A percentile compares a stretch with the other conserved stretches of the same genome.
These are phyloP conservation scores for Pichia sp. DNA, from an alignment of 1,139 yeast genomes.

Conservation along the genomic window DNA sequence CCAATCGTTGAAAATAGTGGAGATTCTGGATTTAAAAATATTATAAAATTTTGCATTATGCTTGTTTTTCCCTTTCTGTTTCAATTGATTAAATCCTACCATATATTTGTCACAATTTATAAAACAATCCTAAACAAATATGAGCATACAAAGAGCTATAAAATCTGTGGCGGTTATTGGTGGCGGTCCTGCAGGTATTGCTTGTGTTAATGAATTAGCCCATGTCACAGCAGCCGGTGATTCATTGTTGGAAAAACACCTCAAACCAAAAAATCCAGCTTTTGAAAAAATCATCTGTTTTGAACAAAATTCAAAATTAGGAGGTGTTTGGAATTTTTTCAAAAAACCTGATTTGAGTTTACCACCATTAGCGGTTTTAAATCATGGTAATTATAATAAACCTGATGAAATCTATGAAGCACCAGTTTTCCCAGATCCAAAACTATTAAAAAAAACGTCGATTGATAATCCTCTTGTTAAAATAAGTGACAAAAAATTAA, in stretches of 20 bases:
- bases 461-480: conserved; percentile 11
- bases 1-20: too few species aligned
- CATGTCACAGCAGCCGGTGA: conserved; percentile 16
- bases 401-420: conserved; percentile 17
- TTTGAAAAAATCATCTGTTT: conserved; percentile 34
- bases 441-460: conserved; percentile 6
- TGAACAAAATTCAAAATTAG: conserved; percentile 38
- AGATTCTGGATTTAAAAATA: too few species aligned
- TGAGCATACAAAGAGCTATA: conserved; percentile 1
- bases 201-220: conserved; percentile 35
- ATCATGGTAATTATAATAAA: conserved; percentile 7
- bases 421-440: not conserved
- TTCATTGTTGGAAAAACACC: conserved; percentile 17
- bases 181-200: conserved; percentile 49
- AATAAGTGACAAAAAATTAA: conserved; percentile 2
- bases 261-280: conserved; percentile 25
- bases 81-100: too few species aligned
- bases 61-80: too few species aligned
- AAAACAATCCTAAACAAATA: too few species aligned
- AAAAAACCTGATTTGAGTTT: conserved; percentile 27
- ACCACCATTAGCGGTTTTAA: conserved; percentile 11
- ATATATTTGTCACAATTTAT: too few species aligned
- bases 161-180: conserved; percentile 42
- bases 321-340: conserved; percentile 40
- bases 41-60: too few species aligned